Conservation (phyloP, 176 grass and related monocot genomes). For the Dactylis glomerata region DNA sequence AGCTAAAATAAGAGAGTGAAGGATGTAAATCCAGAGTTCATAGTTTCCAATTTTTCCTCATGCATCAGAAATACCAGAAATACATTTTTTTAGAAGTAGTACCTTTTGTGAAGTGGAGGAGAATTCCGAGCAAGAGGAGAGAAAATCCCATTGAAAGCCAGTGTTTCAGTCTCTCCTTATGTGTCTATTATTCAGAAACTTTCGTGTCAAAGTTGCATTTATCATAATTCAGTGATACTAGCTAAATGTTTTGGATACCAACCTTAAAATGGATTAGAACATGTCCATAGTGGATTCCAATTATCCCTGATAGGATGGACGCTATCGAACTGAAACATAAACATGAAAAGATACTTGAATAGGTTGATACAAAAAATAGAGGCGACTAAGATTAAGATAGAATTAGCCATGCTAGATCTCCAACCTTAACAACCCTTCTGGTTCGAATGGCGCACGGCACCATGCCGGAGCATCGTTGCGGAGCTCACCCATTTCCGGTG, state of each 20-base stretch:
- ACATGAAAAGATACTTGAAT: not conserved
- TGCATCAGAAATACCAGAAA: not conserved
- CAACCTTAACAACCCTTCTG: constrained; percentile 70
- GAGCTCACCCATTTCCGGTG: constrained; percentile 42
- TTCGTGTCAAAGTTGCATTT: not conserved
- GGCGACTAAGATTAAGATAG: not conserved
- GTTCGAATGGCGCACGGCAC: constrained; percentile 67
- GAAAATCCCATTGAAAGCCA: constrained; percentile 55
- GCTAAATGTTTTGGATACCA: not conserved
- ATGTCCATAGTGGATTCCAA: constrained; percentile 57
- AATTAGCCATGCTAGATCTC: not conserved
- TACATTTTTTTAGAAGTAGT: not conserved
- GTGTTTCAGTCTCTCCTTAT: constrained; percentile 59
- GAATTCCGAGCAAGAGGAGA: constrained; percentile 46
- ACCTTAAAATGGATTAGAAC: constrained; percentile 57
- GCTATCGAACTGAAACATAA: constrained; percentile 42
- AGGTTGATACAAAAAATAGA: not conserved
- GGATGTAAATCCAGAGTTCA: not conserved
- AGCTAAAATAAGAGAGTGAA: constrained; percentile 24
- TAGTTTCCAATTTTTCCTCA: not conserved
- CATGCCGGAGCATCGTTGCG: constrained; percentile 47
- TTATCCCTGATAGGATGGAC: constrained; percentile 47
- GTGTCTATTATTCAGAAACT: constrained; percentile 34
- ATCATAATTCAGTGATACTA: not conserved
- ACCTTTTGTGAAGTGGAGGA: constrained; percentile 78